Base-by-base conservation (phyloP, 257 asterid species). In the Sherardia arvensis region DNA sequence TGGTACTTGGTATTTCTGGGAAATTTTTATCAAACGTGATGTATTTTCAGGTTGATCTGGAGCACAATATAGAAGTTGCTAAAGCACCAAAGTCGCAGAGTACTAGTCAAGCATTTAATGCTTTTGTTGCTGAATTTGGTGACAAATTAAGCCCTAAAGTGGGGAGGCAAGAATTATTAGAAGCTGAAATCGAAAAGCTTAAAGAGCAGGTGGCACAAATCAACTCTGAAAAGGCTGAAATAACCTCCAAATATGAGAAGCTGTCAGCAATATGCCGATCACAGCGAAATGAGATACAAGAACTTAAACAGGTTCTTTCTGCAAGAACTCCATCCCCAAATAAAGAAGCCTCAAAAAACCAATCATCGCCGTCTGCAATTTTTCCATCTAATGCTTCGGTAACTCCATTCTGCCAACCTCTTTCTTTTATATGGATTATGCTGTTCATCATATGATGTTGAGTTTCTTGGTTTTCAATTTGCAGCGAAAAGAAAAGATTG, bases 261-360 rank as follows among this genome's bases (percentile, higher is more conserved):
- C 91, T 93, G 60, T 76, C 96, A 20, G 90, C 95, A 45, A 93
- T 93, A 66, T 93, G 99, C 72, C 80, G 95, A 70, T 89, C 95
- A 21, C 99, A 93, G 74, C 69, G 97, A 54, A 95, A 81, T 74
- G 99, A 93, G 80, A 80, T 93, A 73, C 99, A 90, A 68, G 97
- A 93, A 32, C 95, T 93, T 54, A 90, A 87, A 78, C 87, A 78
- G 47, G 80, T 85, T 34, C 77, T 89, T 51, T 83, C 95, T 70
- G 81, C 88, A 33, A 87, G 74, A 74, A 80, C 85, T 59, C 85
- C 91, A 53, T 85, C 97, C 30, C 88, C 86, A 15, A 77, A 73
- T 64, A 67, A 59, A 78, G 93, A 85, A 67, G 64, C 83, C 65
- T 66, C 74, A 12, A 80, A 70, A 72, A 59, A 72, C 74, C 73